Percentiles rank a stretch among this genome's conserved stretches.
Conservation (phyloP, 805 yeast species). For the Ogataea degrootiae region DNA sequence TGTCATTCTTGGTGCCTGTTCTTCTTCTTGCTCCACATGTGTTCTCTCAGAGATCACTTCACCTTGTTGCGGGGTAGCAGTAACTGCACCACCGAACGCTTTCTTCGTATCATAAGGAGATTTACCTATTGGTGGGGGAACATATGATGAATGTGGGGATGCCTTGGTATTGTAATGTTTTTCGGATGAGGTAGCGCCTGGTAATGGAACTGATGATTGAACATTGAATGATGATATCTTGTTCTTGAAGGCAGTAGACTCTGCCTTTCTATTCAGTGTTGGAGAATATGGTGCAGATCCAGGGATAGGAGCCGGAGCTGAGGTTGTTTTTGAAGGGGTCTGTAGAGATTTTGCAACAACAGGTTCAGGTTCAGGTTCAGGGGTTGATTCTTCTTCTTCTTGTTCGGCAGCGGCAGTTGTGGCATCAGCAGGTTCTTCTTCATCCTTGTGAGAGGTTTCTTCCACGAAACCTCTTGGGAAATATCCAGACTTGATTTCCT, state of each 20-base stretch:
- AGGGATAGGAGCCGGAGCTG: background rate
- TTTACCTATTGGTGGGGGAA: conserved; percentile 38
- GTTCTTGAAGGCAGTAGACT: conserved; percentile 36
- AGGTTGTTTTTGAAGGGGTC: background rate
- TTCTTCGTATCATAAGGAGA: conserved; percentile 21
- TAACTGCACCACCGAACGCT: background rate
- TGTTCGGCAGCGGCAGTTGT: too few relatives aligned
- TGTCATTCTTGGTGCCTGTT: conserved; percentile 69
- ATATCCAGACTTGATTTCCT: conserved; percentile 56
- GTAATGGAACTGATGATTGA: conserved; percentile 37
- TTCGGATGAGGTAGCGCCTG: conserved; percentile 26
- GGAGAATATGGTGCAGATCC: background rate
- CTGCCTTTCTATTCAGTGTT: background rate
- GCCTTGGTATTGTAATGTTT: conserved; percentile 49
- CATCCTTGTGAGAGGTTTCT: conserved; percentile 6
- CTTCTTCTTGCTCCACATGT: conserved; percentile 36
- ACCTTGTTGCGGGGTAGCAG: conserved; percentile 14
- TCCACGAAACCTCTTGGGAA: conserved; percentile 86
- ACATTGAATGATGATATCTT: conserved; percentile 48
- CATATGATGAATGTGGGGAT: conserved; percentile 55
- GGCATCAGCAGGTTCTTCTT: background rate
- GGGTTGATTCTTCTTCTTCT: too few relatives aligned
- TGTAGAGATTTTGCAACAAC: background rate
- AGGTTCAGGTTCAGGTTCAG: too few relatives aligned
- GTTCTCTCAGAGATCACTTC: conserved; percentile 22